Evolutionary conservation across 1,284 basidiomycete species (phyloP), one percentile per base, ranked within the genome.

Genomic region (Moesziomyces parantarcticus): DNA sequence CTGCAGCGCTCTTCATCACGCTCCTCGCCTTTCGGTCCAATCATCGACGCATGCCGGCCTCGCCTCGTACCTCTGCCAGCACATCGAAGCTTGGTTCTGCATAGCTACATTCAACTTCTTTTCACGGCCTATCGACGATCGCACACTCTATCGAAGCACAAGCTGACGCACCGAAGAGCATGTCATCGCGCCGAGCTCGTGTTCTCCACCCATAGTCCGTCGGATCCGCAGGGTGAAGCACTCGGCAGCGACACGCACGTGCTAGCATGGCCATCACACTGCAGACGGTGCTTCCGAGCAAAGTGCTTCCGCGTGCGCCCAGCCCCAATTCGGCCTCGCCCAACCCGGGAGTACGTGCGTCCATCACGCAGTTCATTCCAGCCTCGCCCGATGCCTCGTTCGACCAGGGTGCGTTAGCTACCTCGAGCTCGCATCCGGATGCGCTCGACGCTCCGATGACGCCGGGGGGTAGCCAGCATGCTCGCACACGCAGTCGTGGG

Each of bases 351-450:
- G 48, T 68, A 5, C 64, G 70, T 1, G 56, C 70, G 11, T 26
- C 53, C 39, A 67, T 73, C 51, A 73, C 70, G 14, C 61, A 64
- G 18, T 73, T 73, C 61, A 68, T 73, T 29, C 59, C 69, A 10
- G 61, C 65, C 3, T 73, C 65, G 26, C 61, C 60, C 0, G 70
- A 73, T 29, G 44, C 44, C 49, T 68, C 58, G 26, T 26, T 52
- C 13, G 55, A 65, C 7, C 25, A 45, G 7, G 51, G 22, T 22
- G 21, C 45, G 6, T 11, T 14, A 18, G 16, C 40, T 2, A 49
- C 29, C 11, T 52, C 36, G 5, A 43, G 21, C 3, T 21, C 10
- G 11, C 34, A 40, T 23, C 3, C 36, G n/a, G 21, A 10, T 14
- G 3, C 40, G 1, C 29, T 32, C 36, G 36, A 39, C 36, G 36